A percentile compares a stretch with the other conserved stretches of the same genome.
Evolutionary conservation across 202 grass and related monocot genomes (phyloP).

Genomic region (Alloteropsis angusta): DNA sequence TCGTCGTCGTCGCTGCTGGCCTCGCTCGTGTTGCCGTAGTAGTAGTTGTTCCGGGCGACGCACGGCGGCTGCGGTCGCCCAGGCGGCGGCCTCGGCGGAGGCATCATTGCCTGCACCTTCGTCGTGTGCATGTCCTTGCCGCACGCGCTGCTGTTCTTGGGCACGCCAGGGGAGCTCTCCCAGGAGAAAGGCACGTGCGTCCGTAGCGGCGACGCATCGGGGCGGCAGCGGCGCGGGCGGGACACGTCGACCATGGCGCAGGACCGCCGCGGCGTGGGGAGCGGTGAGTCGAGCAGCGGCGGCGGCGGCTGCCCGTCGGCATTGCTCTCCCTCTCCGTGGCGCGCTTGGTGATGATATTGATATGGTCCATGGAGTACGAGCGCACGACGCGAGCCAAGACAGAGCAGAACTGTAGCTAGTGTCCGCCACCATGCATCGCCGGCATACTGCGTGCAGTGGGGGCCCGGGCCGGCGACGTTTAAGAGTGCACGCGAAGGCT

Average conservation of each 20-base stretch:
- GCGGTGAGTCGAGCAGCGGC: constrained; percentile 60
- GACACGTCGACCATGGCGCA: constrained; percentile 26
- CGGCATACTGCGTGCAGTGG: not conserved
- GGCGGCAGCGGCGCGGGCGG: constrained; percentile 18
- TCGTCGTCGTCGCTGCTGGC: constrained; percentile 41
- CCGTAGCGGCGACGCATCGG: constrained; percentile 31
- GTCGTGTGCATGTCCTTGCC: not conserved
- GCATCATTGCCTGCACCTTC: constrained; percentile 14
- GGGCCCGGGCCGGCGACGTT: not conserved
- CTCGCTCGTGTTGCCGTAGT: constrained; percentile 36
- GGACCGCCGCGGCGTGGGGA: constrained; percentile 71
- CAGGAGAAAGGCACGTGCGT: constrained; percentile 79
- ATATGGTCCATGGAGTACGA: constrained; percentile 30
- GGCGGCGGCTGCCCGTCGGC: constrained; percentile 20
- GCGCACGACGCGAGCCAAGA: not conserved
- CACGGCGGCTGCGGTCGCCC: constrained; percentile 24
- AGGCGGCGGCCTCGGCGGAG: constrained; percentile 62
- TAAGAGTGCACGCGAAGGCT: constrained; percentile 38
- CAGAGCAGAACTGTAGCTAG: not conserved
- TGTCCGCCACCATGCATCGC: constrained; percentile 9
- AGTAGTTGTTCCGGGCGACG: constrained; percentile 7
- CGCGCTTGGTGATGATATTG: constrained; percentile 33
- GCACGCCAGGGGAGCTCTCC: constrained; percentile 93
- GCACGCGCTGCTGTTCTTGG: constrained; percentile 29
- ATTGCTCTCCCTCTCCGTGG: constrained; percentile 22